A percentile compares a stretch with the other conserved stretches of the same genome.
Conservation (phyloP, 192 early-diverging fungal genomes). For the Entomortierella chlamydospora region DNA sequence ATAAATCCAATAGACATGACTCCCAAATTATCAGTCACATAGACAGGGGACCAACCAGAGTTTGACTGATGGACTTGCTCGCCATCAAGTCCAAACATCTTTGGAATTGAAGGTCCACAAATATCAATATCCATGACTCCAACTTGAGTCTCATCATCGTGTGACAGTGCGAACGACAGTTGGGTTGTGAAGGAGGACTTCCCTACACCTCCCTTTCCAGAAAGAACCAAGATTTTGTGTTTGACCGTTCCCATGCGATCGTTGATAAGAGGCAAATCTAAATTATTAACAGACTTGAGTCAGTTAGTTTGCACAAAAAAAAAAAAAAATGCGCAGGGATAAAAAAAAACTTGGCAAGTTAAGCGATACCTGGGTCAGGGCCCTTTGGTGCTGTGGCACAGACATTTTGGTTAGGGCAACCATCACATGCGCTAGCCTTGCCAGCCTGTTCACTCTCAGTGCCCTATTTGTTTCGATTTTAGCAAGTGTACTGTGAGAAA, state of each 20-base stretch:
- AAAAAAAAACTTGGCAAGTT: neutral
- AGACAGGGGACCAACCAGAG: slow-evolving; percentile 86
- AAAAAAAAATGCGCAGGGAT: neutral
- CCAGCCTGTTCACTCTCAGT: slow-evolving; percentile 79
- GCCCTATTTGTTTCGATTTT: slow-evolving; percentile 57
- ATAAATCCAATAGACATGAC: slow-evolving; percentile 97
- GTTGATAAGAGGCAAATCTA: slow-evolving; percentile 73
- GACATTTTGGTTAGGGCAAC: slow-evolving; percentile 84
- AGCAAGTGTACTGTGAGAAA: no score
- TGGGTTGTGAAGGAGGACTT: slow-evolving; percentile 94
- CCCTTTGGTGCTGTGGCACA: slow-evolving; percentile 83
- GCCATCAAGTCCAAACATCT: slow-evolving; percentile 87
- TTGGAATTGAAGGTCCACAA: slow-evolving; percentile 95
- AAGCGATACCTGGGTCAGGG: slow-evolving; percentile 74
- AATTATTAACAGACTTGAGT: slow-evolving; percentile 7
- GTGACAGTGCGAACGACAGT: slow-evolving; percentile 85
- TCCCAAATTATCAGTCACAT: slow-evolving; percentile 80
- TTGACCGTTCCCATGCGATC: slow-evolving; percentile 72
- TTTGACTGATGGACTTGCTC: slow-evolving; percentile 86
- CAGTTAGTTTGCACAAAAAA: slow-evolving; percentile 1
- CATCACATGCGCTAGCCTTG: slow-evolving; percentile 78
- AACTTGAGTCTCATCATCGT: slow-evolving; percentile 65
- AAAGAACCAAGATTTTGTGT: slow-evolving; percentile 95
- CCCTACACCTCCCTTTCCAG: slow-evolving; percentile 98
- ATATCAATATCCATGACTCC: slow-evolving; percentile 98